Evolutionary conservation across 2,329 filamentous ascomycete species (phyloP).

Genomic region (Trichoderma cornu-damae): DNA sequence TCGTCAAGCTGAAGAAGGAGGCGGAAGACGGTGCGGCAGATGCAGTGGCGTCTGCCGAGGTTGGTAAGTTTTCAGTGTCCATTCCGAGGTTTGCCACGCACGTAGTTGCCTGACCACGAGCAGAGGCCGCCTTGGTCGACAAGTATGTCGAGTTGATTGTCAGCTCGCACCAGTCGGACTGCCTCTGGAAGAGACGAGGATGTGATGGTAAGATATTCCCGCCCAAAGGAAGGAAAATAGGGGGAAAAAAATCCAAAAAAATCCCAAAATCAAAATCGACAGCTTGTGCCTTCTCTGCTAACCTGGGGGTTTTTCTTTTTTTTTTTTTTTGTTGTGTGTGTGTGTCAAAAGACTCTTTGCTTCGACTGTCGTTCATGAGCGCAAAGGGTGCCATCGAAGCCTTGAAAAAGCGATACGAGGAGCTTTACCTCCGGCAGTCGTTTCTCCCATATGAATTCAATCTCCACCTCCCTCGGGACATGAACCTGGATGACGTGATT

Average conservation of each 20-base stretch:
- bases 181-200: constrained; percentile 80
- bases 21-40: constrained; percentile 51
- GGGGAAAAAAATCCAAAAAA: too few species aligned
- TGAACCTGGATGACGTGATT: constrained; percentile 49
- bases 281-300: too few species aligned
- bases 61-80: constrained; percentile 38
- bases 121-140: constrained; percentile 63
- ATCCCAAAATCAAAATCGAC: too few species aligned
- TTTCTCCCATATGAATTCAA: constrained; percentile 60
- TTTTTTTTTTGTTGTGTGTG: too few species aligned
- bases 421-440: constrained; percentile 48
- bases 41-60: constrained; percentile 54
- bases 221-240: too few species aligned
- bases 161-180: constrained; percentile 71
- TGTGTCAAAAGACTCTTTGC: constrained; percentile 55
- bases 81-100: neutral
- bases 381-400: constrained; percentile 52
- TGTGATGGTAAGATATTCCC: constrained; percentile 65
- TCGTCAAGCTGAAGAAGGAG: constrained; percentile 69
- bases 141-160: constrained; percentile 71
- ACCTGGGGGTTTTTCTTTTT: too few species aligned
- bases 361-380: constrained; percentile 60
- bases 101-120: constrained; percentile 17
- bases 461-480: constrained; percentile 48
- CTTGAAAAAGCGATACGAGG: constrained; percentile 61